Evolutionary conservation across 768 basidiomycete species (phyloP).

Genomic region (Cystobasidiopsis lactophilus): DNA sequence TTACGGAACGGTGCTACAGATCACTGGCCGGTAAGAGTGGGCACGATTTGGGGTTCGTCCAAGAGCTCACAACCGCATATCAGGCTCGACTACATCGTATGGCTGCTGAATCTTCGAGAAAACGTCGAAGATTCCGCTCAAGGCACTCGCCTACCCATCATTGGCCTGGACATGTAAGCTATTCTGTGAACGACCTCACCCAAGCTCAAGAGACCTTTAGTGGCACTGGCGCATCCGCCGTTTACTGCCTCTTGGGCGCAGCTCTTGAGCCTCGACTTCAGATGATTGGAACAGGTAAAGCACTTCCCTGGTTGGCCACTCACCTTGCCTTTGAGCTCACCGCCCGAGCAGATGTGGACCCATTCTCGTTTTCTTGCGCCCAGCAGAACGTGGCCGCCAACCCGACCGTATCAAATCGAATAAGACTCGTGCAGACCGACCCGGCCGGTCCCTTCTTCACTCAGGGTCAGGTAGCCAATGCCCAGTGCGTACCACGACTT

Average conservation of each 20-base stretch:
- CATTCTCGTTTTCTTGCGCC: slow-evolving; percentile 37
- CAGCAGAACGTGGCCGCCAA: slow-evolving; percentile 39
- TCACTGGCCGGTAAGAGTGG: slow-evolving; percentile 45
- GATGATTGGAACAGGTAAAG: slow-evolving; percentile 47
- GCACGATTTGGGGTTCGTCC: background rate
- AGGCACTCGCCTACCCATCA: slow-evolving; percentile 19
- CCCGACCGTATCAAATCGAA: slow-evolving; percentile 29
- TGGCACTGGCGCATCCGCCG: slow-evolving; percentile 74
- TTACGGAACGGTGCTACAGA: slow-evolving; percentile 25
- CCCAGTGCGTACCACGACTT: background rate
- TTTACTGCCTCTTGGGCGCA: slow-evolving; percentile 63
- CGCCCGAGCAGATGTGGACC: slow-evolving; percentile 44
- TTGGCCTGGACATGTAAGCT: slow-evolving; percentile 47
- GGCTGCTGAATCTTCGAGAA: slow-evolving; percentile 45
- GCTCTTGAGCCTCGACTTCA: slow-evolving; percentile 34
- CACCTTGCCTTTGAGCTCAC: background rate
- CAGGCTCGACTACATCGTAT: slow-evolving; percentile 70
- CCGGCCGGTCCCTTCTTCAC: slow-evolving; percentile 32
- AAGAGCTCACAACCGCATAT: background rate
- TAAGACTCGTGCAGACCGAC: slow-evolving; percentile 29
- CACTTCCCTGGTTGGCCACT: background rate
- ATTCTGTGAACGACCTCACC: background rate
- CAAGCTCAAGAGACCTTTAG: slow-evolving; percentile 20
- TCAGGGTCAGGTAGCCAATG: slow-evolving; percentile 21
- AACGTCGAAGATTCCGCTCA: slow-evolving; percentile 4